Evolutionary conservation across 2,329 filamentous ascomycete species (phyloP).

Genomic region (Didymellaceae sp.): DNA sequence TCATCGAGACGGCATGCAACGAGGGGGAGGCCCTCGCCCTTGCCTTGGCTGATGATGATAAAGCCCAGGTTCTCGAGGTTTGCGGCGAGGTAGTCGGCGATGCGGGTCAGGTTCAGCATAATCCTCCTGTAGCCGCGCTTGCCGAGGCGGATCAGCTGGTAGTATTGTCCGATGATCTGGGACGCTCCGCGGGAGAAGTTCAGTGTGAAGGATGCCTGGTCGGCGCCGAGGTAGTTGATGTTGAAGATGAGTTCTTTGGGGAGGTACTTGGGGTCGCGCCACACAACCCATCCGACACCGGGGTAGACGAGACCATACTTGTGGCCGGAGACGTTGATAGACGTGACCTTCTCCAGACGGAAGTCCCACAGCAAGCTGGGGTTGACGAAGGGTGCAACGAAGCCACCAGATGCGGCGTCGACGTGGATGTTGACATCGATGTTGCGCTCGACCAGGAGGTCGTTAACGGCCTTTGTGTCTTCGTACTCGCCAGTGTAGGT

Average conservation of each 20-base stretch:
- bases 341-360: slow-evolving; percentile 83
- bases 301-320: slow-evolving; percentile 82
- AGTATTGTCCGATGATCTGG: slow-evolving; percentile 96
- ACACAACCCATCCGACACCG: slow-evolving; percentile 92
- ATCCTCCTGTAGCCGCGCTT: slow-evolving; percentile 91
- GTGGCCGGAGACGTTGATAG: slow-evolving; percentile 93
- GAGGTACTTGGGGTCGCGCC: slow-evolving; percentile 71
- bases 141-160: slow-evolving; percentile 92
- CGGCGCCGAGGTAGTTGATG: slow-evolving; percentile 97
- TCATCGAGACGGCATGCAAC: slow-evolving; percentile 83
- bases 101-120: slow-evolving; percentile 92
- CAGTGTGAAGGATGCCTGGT: slow-evolving; percentile 93
- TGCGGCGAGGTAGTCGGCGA: slow-evolving; percentile 82
- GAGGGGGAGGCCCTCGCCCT: slow-evolving; percentile 81
- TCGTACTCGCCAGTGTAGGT: slow-evolving; percentile 96
- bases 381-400: slow-evolving; percentile 89
- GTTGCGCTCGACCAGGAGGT: slow-evolving; percentile 75
- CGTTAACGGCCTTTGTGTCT: slow-evolving; percentile 90
- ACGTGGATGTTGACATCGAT: slow-evolving; percentile 91
- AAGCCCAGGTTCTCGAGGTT: slow-evolving; percentile 79
- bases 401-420: slow-evolving; percentile 89
- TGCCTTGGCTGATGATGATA: slow-evolving; percentile 82
- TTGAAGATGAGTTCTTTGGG: slow-evolving; percentile 96
- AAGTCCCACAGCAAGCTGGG: slow-evolving; percentile 92
- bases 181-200: slow-evolving; percentile 97